Conservation (phyloP, 2,329 filamentous ascomycete genomes). For the Apiospora hydei region DNA sequence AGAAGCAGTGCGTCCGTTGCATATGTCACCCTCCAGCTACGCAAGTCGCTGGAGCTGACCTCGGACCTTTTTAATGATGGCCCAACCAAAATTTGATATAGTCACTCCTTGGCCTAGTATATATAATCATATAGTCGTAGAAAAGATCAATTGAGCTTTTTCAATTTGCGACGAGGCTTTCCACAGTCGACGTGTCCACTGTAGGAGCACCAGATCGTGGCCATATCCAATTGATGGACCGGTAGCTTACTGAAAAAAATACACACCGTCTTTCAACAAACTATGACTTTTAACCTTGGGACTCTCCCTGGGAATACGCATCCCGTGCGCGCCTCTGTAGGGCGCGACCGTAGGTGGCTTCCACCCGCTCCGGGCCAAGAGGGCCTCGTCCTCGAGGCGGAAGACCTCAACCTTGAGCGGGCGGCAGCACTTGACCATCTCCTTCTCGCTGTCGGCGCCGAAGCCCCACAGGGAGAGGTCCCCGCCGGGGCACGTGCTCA, state of each 20-base stretch:
- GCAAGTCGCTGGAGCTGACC: too few species aligned
- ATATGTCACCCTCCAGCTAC: neutral
- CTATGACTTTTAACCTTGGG: constrained; percentile 23
- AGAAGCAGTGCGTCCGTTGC: neutral
- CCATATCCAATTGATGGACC: neutral
- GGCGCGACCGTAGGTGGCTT: constrained; percentile 63
- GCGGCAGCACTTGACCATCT: constrained; percentile 74
- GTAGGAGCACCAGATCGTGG: neutral
- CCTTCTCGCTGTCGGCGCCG: constrained; percentile 70
- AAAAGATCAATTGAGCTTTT: neutral
- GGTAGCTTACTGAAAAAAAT: neutral
- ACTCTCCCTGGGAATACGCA: constrained; percentile 49
- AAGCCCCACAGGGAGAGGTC: constrained; percentile 86
- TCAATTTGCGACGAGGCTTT: neutral
- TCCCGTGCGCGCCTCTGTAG: constrained; percentile 73
- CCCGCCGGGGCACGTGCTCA: constrained; percentile 75
- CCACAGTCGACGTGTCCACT: too few species aligned
- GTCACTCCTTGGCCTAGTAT: neutral
- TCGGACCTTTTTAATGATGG: neutral
- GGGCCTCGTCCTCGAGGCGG: constrained; percentile 59
- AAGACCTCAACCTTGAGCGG: constrained; percentile 80
- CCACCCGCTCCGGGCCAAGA: constrained; percentile 67
- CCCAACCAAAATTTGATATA: neutral
- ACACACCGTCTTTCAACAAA: neutral
- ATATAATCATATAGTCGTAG: neutral